Percentiles rank a stretch among this genome's conserved stretches.
These are phyloP conservation scores for Ceratobasidium papillatum DNA, from an alignment of 1,284 basidiomycete genomes.

Conservation along the genomic window DNA sequence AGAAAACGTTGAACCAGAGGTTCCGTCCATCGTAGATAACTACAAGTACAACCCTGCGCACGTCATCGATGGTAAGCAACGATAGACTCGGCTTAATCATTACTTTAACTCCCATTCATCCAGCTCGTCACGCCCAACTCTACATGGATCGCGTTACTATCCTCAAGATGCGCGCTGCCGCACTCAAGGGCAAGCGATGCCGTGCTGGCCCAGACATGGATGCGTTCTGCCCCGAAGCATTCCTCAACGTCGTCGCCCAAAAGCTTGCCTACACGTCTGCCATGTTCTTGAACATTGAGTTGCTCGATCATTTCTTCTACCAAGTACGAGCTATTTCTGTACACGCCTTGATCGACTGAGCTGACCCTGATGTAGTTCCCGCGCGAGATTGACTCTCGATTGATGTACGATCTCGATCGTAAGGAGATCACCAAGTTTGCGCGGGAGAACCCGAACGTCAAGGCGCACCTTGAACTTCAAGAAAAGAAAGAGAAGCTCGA, in stretches of 20 bases:
- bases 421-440: conserved; percentile 90
- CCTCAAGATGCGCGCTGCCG: conserved; percentile 83
- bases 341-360: neutral
- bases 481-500: conserved; percentile 98
- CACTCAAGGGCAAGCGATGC: conserved; percentile 90
- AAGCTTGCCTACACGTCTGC: conserved; percentile 96
- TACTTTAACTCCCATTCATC: conserved; percentile 27
- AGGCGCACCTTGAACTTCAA: conserved; percentile 92
- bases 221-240: conserved; percentile 94
- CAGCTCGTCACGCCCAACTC: conserved; percentile 91
- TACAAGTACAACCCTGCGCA: conserved; percentile 92
- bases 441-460: conserved; percentile 88
- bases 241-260: conserved; percentile 95
- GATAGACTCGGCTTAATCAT: neutral
- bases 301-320: conserved; percentile 98
- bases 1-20: conserved; percentile 50
- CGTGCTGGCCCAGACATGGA: conserved; percentile 85
- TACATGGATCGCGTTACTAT: conserved; percentile 83
- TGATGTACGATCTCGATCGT: conserved; percentile 91
- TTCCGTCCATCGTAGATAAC: conserved; percentile 63
- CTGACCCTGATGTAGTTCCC: conserved; percentile 72
- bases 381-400: conserved; percentile 93
- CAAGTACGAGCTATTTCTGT: conserved; percentile 63
- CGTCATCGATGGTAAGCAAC: conserved; percentile 79
- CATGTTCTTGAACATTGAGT: conserved; percentile 98